Percentiles rank a stretch among this genome's conserved stretches.
Conservation (phyloP, 352 stramenopile species). For the Pythium pyrilobum region DNA sequence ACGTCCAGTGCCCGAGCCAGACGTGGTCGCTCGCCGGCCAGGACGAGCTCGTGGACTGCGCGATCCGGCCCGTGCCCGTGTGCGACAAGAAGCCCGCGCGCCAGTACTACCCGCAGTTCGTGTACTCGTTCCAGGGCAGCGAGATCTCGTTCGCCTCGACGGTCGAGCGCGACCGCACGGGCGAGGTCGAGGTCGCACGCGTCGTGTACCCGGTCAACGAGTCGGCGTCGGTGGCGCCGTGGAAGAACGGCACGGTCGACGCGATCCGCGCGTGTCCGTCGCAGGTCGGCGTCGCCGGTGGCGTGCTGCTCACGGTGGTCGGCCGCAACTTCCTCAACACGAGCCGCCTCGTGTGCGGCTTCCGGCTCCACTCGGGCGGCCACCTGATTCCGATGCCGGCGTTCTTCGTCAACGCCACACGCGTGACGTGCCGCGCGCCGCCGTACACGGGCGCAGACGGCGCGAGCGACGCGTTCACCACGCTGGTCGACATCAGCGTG, state of each 20-base stretch:
- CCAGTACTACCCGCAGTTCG: conserved; percentile 80
- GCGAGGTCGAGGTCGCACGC: conserved; percentile 87
- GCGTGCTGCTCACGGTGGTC: conserved; percentile 87
- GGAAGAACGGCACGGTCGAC: conserved; percentile 96
- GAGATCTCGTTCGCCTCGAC: conserved; percentile 64
- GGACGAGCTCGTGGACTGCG: conserved; percentile 84
- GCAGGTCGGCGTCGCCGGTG: conserved; percentile 28
- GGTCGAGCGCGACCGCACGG: conserved; percentile 57
- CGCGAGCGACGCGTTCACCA: conserved; percentile 5
- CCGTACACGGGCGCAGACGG: conserved; percentile 36
- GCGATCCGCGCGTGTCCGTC: conserved; percentile 84
- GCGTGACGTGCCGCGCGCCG: conserved; percentile 75
- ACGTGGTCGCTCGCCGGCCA: conserved; percentile 85
- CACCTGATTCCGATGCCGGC: conserved; percentile 33
- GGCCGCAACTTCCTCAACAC: conserved; percentile 93
- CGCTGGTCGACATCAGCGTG: conserved; percentile 47
- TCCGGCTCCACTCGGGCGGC: conserved; percentile 27
- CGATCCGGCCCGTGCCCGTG: conserved; percentile 83
- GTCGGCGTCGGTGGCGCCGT: conserved; percentile 70
- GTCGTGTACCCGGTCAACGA: conserved; percentile 92
- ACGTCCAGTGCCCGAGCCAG: conserved; percentile 88
- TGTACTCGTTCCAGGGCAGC: conserved; percentile 57
- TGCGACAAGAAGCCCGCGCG: conserved; percentile 90
- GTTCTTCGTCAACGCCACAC: conserved; percentile 78
- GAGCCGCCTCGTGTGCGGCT: conserved; percentile 83